phyloP scores from a whole-genome alignment of 1,284 basidiomycete genomes.

The Macrocystidia cucumis region DNA sequence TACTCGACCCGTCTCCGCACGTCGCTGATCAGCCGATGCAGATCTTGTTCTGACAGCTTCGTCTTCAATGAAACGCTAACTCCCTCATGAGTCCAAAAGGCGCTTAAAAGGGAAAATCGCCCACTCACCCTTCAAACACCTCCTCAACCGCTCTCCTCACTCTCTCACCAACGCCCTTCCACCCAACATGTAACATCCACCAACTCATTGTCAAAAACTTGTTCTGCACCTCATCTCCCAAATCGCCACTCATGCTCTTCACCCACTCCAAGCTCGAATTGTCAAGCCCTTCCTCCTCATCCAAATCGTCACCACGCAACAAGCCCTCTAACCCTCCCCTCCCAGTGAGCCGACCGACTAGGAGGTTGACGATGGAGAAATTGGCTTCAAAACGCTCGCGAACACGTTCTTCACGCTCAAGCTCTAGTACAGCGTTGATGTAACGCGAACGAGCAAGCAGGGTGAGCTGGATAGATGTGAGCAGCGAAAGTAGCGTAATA shows the following conservation, averaged over 20 bases:
- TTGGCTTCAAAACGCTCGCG: slow-evolving; percentile 37
- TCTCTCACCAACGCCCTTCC: slow-evolving; percentile 73
- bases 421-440: slow-evolving; percentile 59
- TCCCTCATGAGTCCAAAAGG: slow-evolving; percentile 4
- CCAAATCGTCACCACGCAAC: slow-evolving; percentile 11
- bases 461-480: slow-evolving; percentile 80
- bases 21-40: slow-evolving; percentile 60
- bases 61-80: slow-evolving; percentile 73
- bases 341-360: slow-evolving; percentile 20
- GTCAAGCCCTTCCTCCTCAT: slow-evolving; percentile 13
- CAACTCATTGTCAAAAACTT: slow-evolving; percentile 83
- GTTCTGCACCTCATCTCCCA: slow-evolving; percentile 55
- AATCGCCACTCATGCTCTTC: slow-evolving; percentile 9
- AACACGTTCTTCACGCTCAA: slow-evolving; percentile 52
- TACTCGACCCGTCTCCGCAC: slow-evolving; percentile 70
- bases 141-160: slow-evolving; percentile 72
- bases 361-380: slow-evolving; percentile 24
- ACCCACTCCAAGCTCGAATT: slow-evolving; percentile 18
- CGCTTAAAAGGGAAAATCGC: not conserved
- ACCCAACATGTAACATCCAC: slow-evolving; percentile 88
- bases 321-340: slow-evolving; percentile 15
- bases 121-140: slow-evolving; percentile 67
- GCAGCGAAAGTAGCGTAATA: slow-evolving; percentile 70
- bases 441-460: slow-evolving; percentile 81
- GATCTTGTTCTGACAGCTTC: slow-evolving; percentile 59